A percentile compares a stretch with the other conserved stretches of the same genome.
These are phyloP conservation scores for Chalciporus sphaerocephalus DNA, from an alignment of 768 basidiomycete species.

Conservation along the genomic window DNA sequence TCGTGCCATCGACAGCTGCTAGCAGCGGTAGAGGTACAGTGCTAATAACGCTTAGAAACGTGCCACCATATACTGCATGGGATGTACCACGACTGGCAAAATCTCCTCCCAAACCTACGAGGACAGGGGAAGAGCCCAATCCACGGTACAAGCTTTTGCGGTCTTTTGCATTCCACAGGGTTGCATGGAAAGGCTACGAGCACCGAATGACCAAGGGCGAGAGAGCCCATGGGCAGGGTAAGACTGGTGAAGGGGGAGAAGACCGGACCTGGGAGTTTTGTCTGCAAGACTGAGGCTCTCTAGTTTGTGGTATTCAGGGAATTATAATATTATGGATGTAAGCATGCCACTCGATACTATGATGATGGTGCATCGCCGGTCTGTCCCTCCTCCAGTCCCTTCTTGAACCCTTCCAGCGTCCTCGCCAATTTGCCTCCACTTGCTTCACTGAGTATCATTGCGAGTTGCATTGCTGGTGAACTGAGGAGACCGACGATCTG, in stretches of 20 bases:
- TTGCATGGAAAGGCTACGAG: constrained; percentile 77
- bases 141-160: constrained; percentile 67
- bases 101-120: constrained; percentile 55
- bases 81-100: constrained; percentile 73
- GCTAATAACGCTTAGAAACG: constrained; percentile 83
- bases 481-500: constrained; percentile 85
- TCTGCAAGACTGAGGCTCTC: constrained; percentile 27
- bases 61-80: constrained; percentile 86
- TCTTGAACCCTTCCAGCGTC: constrained; percentile 72
- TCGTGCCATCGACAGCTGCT: constrained; percentile 1
- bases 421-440: constrained; percentile 64
- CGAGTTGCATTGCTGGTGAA: constrained; percentile 67
- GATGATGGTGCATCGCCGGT: constrained; percentile 15
- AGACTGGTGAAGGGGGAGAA: constrained; percentile 68
- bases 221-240: constrained; percentile 58
- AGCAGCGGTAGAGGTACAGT: constrained; percentile 57
- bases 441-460: constrained; percentile 64
- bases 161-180: constrained; percentile 74
- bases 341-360: constrained; percentile 14
- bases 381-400: constrained; percentile 54
- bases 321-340: constrained; percentile 7
- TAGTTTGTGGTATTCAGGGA: neutral
- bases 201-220: constrained; percentile 95
- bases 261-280: constrained; percentile 91
- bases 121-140: constrained; percentile 46